phyloP scores from a whole-genome alignment of 2,329 filamentous ascomycete species.

The Epichloe festucae region DNA sequence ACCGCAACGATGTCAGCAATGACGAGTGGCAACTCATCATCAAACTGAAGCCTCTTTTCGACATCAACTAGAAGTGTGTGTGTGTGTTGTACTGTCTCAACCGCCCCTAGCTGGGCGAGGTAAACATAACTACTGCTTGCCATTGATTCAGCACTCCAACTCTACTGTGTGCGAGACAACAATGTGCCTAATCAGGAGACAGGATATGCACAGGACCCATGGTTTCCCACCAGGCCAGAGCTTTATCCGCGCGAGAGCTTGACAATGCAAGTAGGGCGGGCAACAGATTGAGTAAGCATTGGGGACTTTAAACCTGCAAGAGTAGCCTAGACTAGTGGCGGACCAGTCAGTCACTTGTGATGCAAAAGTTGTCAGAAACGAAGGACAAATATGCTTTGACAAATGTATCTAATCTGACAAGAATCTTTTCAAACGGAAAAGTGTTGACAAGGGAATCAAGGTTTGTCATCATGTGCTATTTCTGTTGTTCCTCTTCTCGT shows the following conservation, averaged over 20 bases:
- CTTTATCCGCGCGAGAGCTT: neutral
- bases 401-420: neutral
- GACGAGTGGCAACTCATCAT: constrained; percentile 93
- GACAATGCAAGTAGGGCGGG: neutral
- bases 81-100: neutral
- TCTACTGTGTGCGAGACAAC: neutral
- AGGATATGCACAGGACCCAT: too few species aligned
- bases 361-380: neutral
- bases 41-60: constrained; percentile 90
- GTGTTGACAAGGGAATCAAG: neutral
- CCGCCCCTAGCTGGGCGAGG: neutral
- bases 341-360: neutral
- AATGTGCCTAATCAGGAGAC: too few species aligned
- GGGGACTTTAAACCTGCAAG: neutral
- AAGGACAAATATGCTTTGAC: neutral
- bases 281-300: neutral
- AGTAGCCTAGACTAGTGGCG: neutral
- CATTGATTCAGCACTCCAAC: neutral
- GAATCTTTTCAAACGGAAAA: neutral
- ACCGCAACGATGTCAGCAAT: constrained; percentile 71
- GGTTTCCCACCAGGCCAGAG: too few species aligned
- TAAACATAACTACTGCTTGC: too few species aligned
- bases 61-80: constrained; percentile 49
- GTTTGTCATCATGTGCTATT: too few species aligned
- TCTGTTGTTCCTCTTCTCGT: too few species aligned